A percentile compares a stretch with the other conserved stretches of the same genome.
phyloP scores from a whole-genome alignment of 2,329 filamentous ascomycete genomes.

The Polytolypa hystricis region DNA sequence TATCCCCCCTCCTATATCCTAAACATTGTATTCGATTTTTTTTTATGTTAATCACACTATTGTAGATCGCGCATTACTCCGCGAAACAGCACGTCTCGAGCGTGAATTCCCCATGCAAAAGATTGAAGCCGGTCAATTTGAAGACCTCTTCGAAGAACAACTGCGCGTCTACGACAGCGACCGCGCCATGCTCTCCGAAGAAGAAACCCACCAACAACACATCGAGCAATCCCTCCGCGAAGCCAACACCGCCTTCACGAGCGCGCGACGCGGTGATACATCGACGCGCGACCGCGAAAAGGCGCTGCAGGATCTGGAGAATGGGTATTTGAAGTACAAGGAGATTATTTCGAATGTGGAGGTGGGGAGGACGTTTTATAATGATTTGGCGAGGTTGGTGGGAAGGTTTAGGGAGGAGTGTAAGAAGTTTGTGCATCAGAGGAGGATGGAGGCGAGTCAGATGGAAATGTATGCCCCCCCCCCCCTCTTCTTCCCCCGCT shows the following conservation, averaged over 20 bases:
- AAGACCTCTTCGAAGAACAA: constrained; percentile 75
- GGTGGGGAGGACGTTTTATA: constrained; percentile 90
- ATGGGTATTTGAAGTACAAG: constrained; percentile 91
- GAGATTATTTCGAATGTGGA: constrained; percentile 89
- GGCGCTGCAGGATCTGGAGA: constrained; percentile 77
- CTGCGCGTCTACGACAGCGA: constrained; percentile 75
- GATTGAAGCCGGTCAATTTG: constrained; percentile 82
- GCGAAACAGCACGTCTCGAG: constrained; percentile 75
- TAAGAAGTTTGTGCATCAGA: constrained; percentile 64
- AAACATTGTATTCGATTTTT: not conserved
- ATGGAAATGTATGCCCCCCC: constrained; percentile 55
- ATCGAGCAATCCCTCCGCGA: constrained; percentile 58
- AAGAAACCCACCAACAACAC: constrained; percentile 64
- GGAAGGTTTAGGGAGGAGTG: constrained; percentile 73
- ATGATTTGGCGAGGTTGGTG: constrained; percentile 82
- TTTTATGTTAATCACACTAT: constrained; percentile 2
- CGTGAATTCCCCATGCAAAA: constrained; percentile 73
- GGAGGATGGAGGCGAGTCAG: constrained; percentile 67
- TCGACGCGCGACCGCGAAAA: constrained; percentile 66
- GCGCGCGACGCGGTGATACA: constrained; percentile 56
- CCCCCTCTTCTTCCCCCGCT: not conserved
- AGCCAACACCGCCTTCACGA: constrained; percentile 67
- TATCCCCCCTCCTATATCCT: not conserved
- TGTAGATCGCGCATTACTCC: constrained; percentile 60
- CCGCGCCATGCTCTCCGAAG: constrained; percentile 56